phyloP scores from a whole-genome alignment of 1,284 basidiomycete genomes.

The Inonotus obliquus region DNA sequence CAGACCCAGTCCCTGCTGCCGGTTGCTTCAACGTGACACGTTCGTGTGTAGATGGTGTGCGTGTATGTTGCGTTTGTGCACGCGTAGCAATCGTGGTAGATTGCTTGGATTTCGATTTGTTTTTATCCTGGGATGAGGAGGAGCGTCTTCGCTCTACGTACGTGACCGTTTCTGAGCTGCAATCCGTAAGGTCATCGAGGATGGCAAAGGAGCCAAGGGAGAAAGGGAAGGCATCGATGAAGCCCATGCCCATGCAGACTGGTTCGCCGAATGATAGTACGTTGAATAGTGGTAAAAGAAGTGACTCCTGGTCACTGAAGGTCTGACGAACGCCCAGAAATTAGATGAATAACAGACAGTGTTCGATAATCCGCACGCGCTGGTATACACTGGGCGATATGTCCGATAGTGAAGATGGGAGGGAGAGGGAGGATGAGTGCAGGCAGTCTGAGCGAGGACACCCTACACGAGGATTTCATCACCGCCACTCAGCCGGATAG shows the following conservation, averaged over 20 bases:
- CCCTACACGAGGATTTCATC: not conserved
- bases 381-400: not conserved
- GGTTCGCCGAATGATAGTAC: not conserved
- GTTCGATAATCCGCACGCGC: not conserved
- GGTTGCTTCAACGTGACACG: not conserved
- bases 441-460: not conserved
- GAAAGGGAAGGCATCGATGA: constrained; percentile 8
- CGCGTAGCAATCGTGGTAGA: not conserved
- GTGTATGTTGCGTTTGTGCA: not conserved
- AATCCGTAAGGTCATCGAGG: constrained; percentile 18
- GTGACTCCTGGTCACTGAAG: not conserved
- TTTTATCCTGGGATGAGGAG: not conserved
- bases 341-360: not conserved
- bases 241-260: constrained; percentile 5
- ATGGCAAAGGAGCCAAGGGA: constrained; percentile 16
- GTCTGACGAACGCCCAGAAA: not conserved
- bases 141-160: constrained; percentile 10
- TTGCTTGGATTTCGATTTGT: not conserved
- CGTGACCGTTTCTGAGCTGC: constrained; percentile 14
- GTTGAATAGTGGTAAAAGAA: not conserved
- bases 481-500: not conserved
- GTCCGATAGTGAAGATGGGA: not conserved
- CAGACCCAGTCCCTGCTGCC: not conserved
- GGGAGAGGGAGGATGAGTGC: not conserved
- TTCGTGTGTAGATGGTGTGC: not conserved